Base-by-base conservation (phyloP, 176 grass and related monocot genomes). In the Eleusine coracana region DNA sequence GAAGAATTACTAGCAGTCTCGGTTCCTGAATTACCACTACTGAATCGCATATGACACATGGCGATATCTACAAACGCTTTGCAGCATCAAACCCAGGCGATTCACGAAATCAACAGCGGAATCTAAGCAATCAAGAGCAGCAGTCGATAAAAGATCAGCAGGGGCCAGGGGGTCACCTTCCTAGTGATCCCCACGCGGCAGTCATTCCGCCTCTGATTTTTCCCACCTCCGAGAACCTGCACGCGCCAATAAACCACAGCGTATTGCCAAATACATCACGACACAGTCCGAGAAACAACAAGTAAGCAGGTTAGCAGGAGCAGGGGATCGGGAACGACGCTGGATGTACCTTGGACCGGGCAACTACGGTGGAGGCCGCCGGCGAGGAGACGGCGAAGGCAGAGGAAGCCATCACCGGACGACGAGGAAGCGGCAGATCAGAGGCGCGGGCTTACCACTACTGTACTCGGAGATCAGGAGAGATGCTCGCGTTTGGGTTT, bases 161-260 rank as follows among this genome's bases (percentile, higher is more conserved):
- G 55, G 10, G 31, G 31, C 2, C 31, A 34, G 31, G 31, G 48
- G 10, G 1, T 21, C 61, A 90, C 88, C 88, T 90, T 90, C 83
- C 88, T 78, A 84, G 74, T 73, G 79, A 83, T 31, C 60, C 79
- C 84, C 0, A 78, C 61, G 61, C 83, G 84, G 79, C 79, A 83
- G 4, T 80, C 83, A 34, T 34, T 41, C 62, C 59, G 60, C 59
- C 45, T 39, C 2, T 49, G 58, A 4, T 4, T 60, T 67, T 48
- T 72, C 10, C 79, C 88, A 25, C 61, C 31, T 74, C 61, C 61
- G 5, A 74, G 44, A 62, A 83, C 68, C 84, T 90, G 80, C 84
- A 15, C 18, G 20, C 55, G 2, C 4, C n/a, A 18, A 29, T 0
- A 54, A 52, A 52, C 50, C 50, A 17, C 15, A 3, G 50, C 50